These are phyloP conservation scores for Diaporthe ilicicola DNA, from an alignment of 2,329 filamentous ascomycete genomes.

Conservation along the genomic window DNA sequence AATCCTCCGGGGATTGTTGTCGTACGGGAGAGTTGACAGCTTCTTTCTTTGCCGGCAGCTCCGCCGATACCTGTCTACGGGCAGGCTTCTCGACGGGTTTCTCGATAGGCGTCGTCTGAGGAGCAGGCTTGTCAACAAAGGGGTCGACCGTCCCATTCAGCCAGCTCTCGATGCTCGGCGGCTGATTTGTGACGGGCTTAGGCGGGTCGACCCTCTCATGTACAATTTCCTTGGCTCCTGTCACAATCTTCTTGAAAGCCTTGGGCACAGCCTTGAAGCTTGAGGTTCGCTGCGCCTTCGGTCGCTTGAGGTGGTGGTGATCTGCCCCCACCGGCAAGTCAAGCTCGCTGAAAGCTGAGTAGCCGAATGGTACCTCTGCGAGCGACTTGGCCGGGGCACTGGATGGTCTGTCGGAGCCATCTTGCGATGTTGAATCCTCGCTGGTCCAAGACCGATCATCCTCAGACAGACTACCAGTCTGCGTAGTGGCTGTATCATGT, in stretches of 20 bases:
- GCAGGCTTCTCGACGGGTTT: slow-evolving; percentile 46
- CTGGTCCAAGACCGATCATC: slow-evolving; percentile 44
- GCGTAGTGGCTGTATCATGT: slow-evolving; percentile 41
- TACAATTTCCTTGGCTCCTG: slow-evolving; percentile 71
- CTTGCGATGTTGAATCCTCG: slow-evolving; percentile 33
- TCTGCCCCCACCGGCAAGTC: slow-evolving; percentile 62
- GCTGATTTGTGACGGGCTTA: slow-evolving; percentile 61
- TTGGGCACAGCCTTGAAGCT: slow-evolving; percentile 70
- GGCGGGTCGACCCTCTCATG: slow-evolving; percentile 67
- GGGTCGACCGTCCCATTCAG: slow-evolving; percentile 70
- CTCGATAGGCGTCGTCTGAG: slow-evolving; percentile 46
- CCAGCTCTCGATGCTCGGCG: slow-evolving; percentile 73
- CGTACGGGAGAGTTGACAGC: not conserved
- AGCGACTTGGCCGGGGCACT: slow-evolving; percentile 60
- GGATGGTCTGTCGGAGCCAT: slow-evolving; percentile 48
- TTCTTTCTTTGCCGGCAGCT: slow-evolving; percentile 36
- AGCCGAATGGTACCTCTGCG: slow-evolving; percentile 70
- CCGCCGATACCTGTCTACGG: slow-evolving; percentile 40
- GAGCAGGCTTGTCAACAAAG: slow-evolving; percentile 57
- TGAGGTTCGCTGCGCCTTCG: slow-evolving; percentile 58
- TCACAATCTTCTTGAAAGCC: slow-evolving; percentile 71
- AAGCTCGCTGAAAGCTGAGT: slow-evolving; percentile 72
- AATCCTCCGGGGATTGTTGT: not conserved
- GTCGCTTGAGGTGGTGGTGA: slow-evolving; percentile 51
- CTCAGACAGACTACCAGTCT: slow-evolving; percentile 43